phyloP scores from a whole-genome alignment of 768 basidiomycete genomes.

The Hirschioporus abietinus region DNA sequence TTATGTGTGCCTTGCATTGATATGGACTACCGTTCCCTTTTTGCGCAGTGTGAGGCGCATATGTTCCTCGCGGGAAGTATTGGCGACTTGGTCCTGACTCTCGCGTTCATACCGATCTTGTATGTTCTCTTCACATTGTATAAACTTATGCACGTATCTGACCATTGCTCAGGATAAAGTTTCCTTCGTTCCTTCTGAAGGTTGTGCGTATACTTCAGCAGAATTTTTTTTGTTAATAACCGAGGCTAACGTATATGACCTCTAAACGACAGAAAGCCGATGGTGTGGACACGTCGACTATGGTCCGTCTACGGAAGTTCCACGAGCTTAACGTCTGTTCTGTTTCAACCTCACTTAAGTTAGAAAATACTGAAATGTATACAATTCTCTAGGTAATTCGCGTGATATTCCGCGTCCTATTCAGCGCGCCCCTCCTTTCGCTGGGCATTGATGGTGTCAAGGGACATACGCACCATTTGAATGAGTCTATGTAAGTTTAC shows the following conservation, averaged over 20 bases:
- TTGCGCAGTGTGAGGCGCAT: constrained; percentile 59
- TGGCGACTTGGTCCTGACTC: constrained; percentile 62
- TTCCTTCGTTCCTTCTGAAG: constrained; percentile 58
- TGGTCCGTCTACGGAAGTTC: constrained; percentile 73
- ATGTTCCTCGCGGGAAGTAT: constrained; percentile 66
- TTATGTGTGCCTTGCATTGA: constrained; percentile 6
- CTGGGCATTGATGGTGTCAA: constrained; percentile 66
- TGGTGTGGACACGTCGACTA: constrained; percentile 57
- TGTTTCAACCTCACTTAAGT: background rate
- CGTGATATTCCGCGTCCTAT: constrained; percentile 67
- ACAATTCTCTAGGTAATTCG: constrained; percentile 51
- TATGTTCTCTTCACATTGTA: constrained; percentile 25
- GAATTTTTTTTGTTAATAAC: background rate
- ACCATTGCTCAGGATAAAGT: constrained; percentile 43
- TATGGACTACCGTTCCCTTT: constrained; percentile 8
- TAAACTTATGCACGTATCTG: constrained; percentile 10
- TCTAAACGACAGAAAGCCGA: constrained; percentile 40
- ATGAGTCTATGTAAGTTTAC: constrained; percentile 46
- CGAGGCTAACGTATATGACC: constrained; percentile 3
- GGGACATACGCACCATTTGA: constrained; percentile 51
- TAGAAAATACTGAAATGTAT: no score
- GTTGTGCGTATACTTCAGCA: constrained; percentile 39
- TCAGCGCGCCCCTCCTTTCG: constrained; percentile 57
- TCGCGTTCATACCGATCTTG: constrained; percentile 72
- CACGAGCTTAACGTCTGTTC: constrained; percentile 73